Percentiles rank a stretch among this genome's conserved stretches.
These are phyloP conservation scores for Zangia roseola DNA, from an alignment of 768 basidiomycete species.

Conservation along the genomic window DNA sequence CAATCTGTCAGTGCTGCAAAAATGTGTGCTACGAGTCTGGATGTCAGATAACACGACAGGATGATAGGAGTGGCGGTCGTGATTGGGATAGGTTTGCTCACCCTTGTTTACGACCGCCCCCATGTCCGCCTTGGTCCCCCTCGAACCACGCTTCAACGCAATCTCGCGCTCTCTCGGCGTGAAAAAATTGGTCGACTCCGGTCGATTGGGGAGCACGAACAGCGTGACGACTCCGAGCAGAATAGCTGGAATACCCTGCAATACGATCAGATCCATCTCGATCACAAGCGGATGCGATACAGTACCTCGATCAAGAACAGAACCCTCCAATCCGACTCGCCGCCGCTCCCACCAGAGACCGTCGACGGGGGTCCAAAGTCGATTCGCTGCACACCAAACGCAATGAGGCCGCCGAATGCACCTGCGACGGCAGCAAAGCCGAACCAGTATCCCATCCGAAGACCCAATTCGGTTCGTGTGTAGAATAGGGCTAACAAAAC, in stretches of 20 bases:
- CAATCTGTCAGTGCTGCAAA: constrained; percentile 65
- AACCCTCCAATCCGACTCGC: constrained; percentile 33
- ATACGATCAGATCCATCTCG: too few species aligned
- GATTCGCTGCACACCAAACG: constrained; percentile 75
- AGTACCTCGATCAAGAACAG: constrained; percentile 73
- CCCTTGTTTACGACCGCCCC: constrained; percentile 66
- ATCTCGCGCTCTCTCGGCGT: constrained; percentile 51
- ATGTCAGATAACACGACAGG: background rate
- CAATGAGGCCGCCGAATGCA: constrained; percentile 82
- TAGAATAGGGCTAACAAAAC: constrained; percentile 65
- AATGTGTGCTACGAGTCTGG: constrained; percentile 50
- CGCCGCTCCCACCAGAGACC: constrained; percentile 26
- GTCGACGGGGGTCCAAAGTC: constrained; percentile 35
- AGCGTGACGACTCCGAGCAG: constrained; percentile 57
- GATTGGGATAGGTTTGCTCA: constrained; percentile 18
- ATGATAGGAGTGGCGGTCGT: too few species aligned
- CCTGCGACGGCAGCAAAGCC: constrained; percentile 83
- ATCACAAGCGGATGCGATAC: background rate
- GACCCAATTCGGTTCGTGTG: constrained; percentile 69
- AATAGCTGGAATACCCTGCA: constrained; percentile 65
- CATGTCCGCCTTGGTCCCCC: constrained; percentile 62
- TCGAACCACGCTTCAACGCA: constrained; percentile 65
- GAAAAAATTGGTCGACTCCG: constrained; percentile 65
- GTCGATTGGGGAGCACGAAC: constrained; percentile 63
- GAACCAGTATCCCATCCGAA: constrained; percentile 81